phyloP scores from a whole-genome alignment of 2,329 filamentous ascomycete genomes.

The Fusarium algeriense region DNA sequence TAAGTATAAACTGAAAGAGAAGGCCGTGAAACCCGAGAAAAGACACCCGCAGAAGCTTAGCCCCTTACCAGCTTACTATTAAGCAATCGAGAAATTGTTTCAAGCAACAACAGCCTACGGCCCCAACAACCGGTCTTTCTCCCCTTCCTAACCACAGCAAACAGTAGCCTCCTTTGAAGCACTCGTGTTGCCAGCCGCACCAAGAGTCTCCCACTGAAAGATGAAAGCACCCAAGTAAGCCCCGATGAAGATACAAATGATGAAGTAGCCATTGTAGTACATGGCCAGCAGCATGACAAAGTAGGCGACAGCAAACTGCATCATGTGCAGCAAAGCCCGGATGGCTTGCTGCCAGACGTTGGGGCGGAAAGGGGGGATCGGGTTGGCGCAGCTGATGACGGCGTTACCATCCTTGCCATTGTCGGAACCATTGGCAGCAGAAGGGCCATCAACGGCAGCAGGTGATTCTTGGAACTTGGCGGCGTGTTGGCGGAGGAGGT shows the following conservation, averaged over 20 bases:
- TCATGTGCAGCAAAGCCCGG: slow-evolving; percentile 75
- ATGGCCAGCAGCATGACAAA: slow-evolving; percentile 75
- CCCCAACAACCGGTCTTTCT: not conserved
- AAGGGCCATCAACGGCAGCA: slow-evolving; percentile 6
- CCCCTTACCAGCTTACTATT: not conserved
- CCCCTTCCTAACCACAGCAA: slow-evolving; percentile 53
- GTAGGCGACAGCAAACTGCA: slow-evolving; percentile 81
- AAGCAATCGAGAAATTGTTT: not conserved
- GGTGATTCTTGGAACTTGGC: slow-evolving; percentile 47
- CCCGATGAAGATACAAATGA: slow-evolving; percentile 84
- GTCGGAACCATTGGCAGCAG: slow-evolving; percentile 30
- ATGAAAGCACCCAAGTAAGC: slow-evolving; percentile 78
- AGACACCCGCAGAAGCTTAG: not conserved
- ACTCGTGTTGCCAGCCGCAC: slow-evolving; percentile 48
- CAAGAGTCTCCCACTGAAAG: slow-evolving; percentile 76
- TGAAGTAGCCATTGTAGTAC: slow-evolving; percentile 78
- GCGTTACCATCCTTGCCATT: slow-evolving; percentile 40
- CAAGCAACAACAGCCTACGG: not conserved
- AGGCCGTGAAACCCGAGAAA: not conserved
- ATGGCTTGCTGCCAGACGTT: slow-evolving; percentile 74
- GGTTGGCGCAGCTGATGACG: slow-evolving; percentile 15
- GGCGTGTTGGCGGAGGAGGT: slow-evolving; percentile 68
- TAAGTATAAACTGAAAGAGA: not conserved
- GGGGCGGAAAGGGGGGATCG: slow-evolving; percentile 62
- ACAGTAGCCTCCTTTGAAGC: slow-evolving; percentile 55